phyloP scores from a whole-genome alignment of 106 monocot species.

The Agapanthus africanus region DNA sequence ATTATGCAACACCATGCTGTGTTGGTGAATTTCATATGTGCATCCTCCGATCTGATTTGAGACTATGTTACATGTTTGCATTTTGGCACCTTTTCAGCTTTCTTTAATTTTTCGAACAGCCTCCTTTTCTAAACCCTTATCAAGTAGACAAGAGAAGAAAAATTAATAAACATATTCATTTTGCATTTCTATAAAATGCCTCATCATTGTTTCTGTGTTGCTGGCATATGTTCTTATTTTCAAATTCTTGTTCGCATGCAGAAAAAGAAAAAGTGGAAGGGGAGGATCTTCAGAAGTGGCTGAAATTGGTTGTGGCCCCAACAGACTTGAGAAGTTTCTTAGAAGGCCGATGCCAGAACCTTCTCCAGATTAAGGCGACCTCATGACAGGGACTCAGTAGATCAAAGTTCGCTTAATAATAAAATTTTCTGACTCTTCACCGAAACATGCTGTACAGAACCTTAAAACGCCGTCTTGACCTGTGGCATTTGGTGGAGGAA shows the following conservation, averaged over 20 bases:
- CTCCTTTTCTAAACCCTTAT: neutral
- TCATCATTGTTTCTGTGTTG: neutral
- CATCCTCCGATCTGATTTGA: neutral
- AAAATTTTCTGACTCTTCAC: neutral
- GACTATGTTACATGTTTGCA: neutral
- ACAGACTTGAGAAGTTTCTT: conserved; percentile 64
- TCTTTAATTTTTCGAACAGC: neutral
- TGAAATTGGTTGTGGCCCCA: conserved; percentile 84
- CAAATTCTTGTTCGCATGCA: conserved; percentile 12
- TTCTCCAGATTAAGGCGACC: conserved; percentile 35
- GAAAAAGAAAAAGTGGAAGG: conserved; percentile 97
- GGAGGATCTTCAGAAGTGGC: conserved; percentile 89
- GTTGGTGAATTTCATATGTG: neutral
- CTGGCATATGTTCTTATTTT: neutral
- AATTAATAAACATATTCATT: neutral
- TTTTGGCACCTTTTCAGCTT: neutral
- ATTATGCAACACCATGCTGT: neutral
- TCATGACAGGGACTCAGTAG: conserved; percentile 19
- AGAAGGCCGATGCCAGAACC: conserved; percentile 42
- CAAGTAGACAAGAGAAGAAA: neutral
- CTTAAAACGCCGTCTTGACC: neutral
- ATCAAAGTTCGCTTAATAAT: neutral
- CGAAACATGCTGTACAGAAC: neutral
- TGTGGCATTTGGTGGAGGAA: neutral
- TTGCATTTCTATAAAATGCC: neutral